Evolutionary conservation across 768 basidiomycete genomes (phyloP).

Genomic region (Lactarius trivialis): DNA sequence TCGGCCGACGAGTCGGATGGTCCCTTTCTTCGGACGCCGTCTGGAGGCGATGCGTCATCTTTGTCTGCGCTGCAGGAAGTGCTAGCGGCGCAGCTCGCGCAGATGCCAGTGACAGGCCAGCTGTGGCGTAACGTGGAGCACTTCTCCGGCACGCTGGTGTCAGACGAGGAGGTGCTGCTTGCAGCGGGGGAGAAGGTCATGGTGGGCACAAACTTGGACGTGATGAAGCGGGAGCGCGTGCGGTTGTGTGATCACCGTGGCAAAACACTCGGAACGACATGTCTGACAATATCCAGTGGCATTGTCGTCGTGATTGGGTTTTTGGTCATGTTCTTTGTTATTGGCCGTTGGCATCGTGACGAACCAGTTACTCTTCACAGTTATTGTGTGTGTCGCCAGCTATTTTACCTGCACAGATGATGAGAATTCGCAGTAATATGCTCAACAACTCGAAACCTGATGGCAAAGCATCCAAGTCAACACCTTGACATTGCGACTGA

Average conservation of each 20-base stretch:
- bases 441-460: too few relatives aligned
- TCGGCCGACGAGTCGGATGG: slow-evolving; percentile 24
- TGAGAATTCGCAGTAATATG: too few relatives aligned
- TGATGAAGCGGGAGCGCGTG: slow-evolving; percentile 59
- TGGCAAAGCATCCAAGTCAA: too few relatives aligned
- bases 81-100: slow-evolving; percentile 63
- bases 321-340: slow-evolving; percentile 62
- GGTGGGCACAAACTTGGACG: slow-evolving; percentile 65
- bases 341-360: slow-evolving; percentile 26
- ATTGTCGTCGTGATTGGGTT: slow-evolving; percentile 62
- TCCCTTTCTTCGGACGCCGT: slow-evolving; percentile 25
- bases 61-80: slow-evolving; percentile 57
- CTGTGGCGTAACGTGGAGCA: slow-evolving; percentile 78
- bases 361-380: too few relatives aligned
- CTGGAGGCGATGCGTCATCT: slow-evolving; percentile 25
- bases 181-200: slow-evolving; percentile 60
- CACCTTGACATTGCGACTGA: too few relatives aligned
- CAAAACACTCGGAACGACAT: slow-evolving; percentile 48
- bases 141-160: slow-evolving; percentile 64
- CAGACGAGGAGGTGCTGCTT: slow-evolving; percentile 67
- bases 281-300: slow-evolving; percentile 45
- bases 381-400: too few relatives aligned
- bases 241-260: slow-evolving; percentile 44
- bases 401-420: too few relatives aligned
- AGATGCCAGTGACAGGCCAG: slow-evolving; percentile 87